phyloP scores from a whole-genome alignment of 1,139 yeast genomes.

The Pneumocystis jirovecii region DNA sequence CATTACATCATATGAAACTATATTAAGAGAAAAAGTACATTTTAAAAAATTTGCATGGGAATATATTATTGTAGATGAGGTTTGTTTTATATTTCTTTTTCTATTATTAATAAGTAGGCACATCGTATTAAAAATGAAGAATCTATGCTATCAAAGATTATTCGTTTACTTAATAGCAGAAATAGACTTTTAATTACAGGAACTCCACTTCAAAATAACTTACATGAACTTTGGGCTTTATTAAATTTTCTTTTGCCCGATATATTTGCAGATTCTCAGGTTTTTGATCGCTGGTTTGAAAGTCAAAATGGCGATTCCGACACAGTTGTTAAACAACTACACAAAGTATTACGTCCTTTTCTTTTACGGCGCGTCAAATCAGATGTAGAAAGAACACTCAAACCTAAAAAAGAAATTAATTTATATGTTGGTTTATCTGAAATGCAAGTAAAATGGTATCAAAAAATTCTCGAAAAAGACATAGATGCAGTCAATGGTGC shows the following conservation, averaged over 20 bases:
- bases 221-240: constrained; percentile 92
- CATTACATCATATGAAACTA: constrained; percentile 85
- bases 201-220: constrained; percentile 85
- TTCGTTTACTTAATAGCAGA: constrained; percentile 69
- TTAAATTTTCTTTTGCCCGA: constrained; percentile 83
- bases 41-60: constrained; percentile 83
- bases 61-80: constrained; percentile 80
- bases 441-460: constrained; percentile 90
- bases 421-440: constrained; percentile 86
- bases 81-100: background rate
- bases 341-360: constrained; percentile 80
- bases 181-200: constrained; percentile 84
- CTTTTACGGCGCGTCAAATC: constrained; percentile 75
- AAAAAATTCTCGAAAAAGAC: constrained; percentile 74
- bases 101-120: constrained; percentile 29
- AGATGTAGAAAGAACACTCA: constrained; percentile 79
- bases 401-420: constrained; percentile 78
- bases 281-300: constrained; percentile 82
- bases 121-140: constrained; percentile 93
- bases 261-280: constrained; percentile 79
- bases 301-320: constrained; percentile 37
- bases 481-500: constrained; percentile 93
- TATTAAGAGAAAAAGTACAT: constrained; percentile 67
- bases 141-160: constrained; percentile 74
- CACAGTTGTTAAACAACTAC: constrained; percentile 67